Percentiles rank a stretch among this genome's conserved stretches.
phyloP scores from a whole-genome alignment of 2,329 filamentous ascomycete genomes.

The Cladorrhinum sp. region DNA sequence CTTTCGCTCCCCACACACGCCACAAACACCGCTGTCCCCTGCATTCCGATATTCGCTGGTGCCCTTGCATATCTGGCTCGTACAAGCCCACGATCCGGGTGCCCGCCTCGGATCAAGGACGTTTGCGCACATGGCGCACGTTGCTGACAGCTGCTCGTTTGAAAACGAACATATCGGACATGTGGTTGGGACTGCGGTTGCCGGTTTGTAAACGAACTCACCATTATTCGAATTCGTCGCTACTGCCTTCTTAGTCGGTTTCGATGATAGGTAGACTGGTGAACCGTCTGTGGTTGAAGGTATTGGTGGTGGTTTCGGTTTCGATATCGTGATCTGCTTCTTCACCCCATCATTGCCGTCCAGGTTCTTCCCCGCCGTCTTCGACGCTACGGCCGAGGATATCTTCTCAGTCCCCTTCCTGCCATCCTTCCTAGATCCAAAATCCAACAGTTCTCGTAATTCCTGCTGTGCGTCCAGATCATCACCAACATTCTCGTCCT shows the following conservation, averaged over 20 bases:
- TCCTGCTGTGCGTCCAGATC: constrained; percentile 60
- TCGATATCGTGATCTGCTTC: background rate
- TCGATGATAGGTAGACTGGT: background rate
- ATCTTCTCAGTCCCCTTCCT: background rate
- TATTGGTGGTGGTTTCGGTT: background rate
- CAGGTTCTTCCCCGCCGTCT: constrained; percentile 4
- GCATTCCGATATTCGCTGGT: constrained; percentile 65
- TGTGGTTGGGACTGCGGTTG: background rate
- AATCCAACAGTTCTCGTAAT: constrained; percentile 61
- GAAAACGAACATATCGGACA: constrained; percentile 67
- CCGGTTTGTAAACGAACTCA: background rate
- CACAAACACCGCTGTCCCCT: constrained; percentile 66
- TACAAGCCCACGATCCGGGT: constrained; percentile 62
- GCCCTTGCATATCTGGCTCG: constrained; percentile 50
- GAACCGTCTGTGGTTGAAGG: background rate
- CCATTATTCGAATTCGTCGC: background rate
- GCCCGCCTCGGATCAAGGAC: constrained; percentile 58
- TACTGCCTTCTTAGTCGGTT: background rate
- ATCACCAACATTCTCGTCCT: constrained; percentile 57
- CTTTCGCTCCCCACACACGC: constrained; percentile 47
- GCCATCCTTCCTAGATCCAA: constrained; percentile 23
- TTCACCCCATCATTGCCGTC: constrained; percentile 2
- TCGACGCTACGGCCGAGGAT: background rate
- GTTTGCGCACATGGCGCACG: constrained; percentile 67
- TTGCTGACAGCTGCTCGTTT: constrained; percentile 54